Evolutionary conservation across 371 early-diverging fungal genomes (phyloP).

Genomic region (Mortierella sp.): DNA sequence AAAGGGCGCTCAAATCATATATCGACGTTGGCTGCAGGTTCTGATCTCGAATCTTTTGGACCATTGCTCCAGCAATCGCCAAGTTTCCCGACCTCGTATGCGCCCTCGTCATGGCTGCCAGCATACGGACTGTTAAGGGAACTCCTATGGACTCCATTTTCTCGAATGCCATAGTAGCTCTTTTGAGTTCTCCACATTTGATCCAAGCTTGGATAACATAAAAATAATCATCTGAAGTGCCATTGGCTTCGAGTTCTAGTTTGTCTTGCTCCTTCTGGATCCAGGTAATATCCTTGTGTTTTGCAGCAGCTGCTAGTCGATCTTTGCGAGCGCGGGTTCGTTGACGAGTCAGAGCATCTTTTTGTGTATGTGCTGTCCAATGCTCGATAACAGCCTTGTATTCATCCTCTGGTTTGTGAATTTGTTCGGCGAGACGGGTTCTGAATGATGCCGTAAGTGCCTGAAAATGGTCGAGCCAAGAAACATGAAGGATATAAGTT

Average conservation of each 20-base stretch:
- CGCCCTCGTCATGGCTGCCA: conserved; percentile 49
- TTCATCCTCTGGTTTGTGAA: conserved; percentile 47
- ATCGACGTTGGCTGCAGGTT: conserved; percentile 36
- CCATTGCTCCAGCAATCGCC: conserved; percentile 46
- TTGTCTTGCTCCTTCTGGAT: conserved; percentile 52
- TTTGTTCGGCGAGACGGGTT: conserved; percentile 50
- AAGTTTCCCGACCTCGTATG: conserved; percentile 41
- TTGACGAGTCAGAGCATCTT: conserved; percentile 27
- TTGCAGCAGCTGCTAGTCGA: conserved; percentile 28
- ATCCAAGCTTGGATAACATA: conserved; percentile 53
- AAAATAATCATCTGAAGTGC: conserved; percentile 37
- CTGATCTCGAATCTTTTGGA: conserved; percentile 35
- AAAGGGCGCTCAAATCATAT: conserved; percentile 45
- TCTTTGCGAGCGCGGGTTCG: conserved; percentile 46
- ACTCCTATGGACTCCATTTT: conserved; percentile 36
- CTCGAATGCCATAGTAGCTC: conserved; percentile 54
- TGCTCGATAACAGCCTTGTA: conserved; percentile 54
- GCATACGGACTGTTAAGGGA: conserved; percentile 18
- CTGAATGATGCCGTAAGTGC: conserved; percentile 52
- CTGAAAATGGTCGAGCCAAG: conserved; percentile 13
- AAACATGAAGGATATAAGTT: conserved; percentile 1
- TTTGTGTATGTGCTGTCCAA: conserved; percentile 50
- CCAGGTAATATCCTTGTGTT: conserved; percentile 50
- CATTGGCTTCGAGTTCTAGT: conserved; percentile 37
- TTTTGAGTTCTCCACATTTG: conserved; percentile 49